These are phyloP conservation scores for Fistulifera pelliculosa DNA, from an alignment of 108 stramenopile species.

Conservation along the genomic window DNA sequence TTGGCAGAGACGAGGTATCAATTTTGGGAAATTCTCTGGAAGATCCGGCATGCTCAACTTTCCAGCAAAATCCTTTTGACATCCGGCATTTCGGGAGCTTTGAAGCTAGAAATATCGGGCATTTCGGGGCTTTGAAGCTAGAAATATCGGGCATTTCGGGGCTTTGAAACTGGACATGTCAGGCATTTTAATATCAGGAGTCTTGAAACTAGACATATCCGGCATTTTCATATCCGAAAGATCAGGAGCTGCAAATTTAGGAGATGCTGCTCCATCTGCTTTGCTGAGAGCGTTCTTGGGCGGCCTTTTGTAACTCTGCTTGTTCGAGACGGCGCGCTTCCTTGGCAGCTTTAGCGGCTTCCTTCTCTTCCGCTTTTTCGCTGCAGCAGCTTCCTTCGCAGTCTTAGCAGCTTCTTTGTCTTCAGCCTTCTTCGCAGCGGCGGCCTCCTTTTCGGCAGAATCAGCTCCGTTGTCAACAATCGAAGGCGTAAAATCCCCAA, in stretches of 20 bases:
- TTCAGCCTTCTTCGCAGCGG: constrained; percentile 37
- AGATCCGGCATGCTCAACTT: constrained; percentile 28
- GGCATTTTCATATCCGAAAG: constrained; percentile 8
- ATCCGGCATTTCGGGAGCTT: no score
- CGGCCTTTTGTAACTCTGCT: constrained; percentile 26
- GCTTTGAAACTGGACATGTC: constrained; percentile 16
- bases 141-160: no score
- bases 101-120: constrained; percentile 29
- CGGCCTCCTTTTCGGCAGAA: constrained; percentile 34
- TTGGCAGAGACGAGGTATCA: constrained; percentile 26
- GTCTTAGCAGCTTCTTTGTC: no score
- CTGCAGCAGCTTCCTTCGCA: constrained; percentile 33
- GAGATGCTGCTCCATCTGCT: constrained; percentile 10
- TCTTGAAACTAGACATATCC: no score
- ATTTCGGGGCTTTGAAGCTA: no score
- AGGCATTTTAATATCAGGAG: constrained; percentile 35
- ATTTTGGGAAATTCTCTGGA: constrained; percentile 24
- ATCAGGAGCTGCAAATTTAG: constrained; percentile 3
- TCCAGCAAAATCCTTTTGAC: constrained; percentile 32
- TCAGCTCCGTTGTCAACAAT: constrained; percentile 20
- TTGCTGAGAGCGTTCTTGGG: constrained; percentile 20
- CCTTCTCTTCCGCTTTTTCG: constrained; percentile 43
- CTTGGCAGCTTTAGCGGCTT: constrained; percentile 33
- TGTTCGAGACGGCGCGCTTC: constrained; percentile 33
- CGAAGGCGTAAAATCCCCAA: constrained; percentile 23